Evolutionary conservation across 2,329 filamentous ascomycete genomes (phyloP).

Genomic region (Cladosporium austrohemisphaericum): DNA sequence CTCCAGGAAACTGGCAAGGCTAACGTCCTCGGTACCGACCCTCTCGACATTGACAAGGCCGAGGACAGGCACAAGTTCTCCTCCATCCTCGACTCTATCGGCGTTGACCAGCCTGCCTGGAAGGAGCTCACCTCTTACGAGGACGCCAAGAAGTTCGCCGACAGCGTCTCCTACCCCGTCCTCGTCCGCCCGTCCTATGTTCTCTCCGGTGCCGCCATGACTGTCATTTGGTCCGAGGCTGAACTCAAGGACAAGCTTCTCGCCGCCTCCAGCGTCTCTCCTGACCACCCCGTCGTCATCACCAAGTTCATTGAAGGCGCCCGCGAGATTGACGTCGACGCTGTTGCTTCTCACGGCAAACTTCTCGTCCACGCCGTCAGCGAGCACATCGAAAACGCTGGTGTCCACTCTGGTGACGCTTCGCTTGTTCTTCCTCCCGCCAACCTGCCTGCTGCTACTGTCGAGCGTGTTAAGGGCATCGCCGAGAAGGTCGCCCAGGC

Average conservation of each 20-base stretch:
- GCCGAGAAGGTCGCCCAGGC: constrained; percentile 94
- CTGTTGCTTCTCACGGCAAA: constrained; percentile 80
- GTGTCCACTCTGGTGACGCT: constrained; percentile 96
- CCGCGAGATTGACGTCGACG: constrained; percentile 94
- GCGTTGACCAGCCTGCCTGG: constrained; percentile 95
- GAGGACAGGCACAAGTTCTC: constrained; percentile 99
- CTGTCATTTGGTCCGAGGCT: constrained; percentile 80
- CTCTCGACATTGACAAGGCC: constrained; percentile 92
- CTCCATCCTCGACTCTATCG: constrained; percentile 92
- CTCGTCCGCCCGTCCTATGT: constrained; percentile 94
- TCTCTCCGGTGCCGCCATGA: constrained; percentile 97
- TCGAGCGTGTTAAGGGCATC: constrained; percentile 90
- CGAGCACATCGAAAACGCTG: constrained; percentile 94
- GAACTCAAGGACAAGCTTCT: constrained; percentile 94
- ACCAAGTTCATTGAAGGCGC: constrained; percentile 98
- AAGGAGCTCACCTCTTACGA: constrained; percentile 89
- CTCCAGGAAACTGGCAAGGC: constrained; percentile 88
- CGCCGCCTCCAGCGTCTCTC: constrained; percentile 84
- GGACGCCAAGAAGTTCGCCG: constrained; percentile 82
- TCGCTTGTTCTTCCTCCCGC: constrained; percentile 87
- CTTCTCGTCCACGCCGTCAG: constrained; percentile 87
- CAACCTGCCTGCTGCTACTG: constrained; percentile 70
- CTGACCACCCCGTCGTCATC: constrained; percentile 96
- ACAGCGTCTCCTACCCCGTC: constrained; percentile 85
- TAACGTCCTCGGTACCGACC: constrained; percentile 87